phyloP scores from a whole-genome alignment of 2,329 filamentous ascomycete genomes.

The Polytolypa hystricis region DNA sequence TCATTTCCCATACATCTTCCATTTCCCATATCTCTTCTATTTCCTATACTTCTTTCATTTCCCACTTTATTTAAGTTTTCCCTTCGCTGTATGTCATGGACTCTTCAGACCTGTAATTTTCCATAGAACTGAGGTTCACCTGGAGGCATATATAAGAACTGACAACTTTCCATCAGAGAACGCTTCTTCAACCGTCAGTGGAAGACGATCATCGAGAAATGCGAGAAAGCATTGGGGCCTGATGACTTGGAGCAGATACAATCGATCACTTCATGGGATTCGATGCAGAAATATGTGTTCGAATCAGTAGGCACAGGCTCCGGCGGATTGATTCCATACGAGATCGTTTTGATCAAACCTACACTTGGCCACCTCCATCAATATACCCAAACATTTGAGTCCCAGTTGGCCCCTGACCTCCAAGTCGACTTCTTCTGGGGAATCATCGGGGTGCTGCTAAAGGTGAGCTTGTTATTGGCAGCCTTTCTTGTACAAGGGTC shows the following conservation, averaged over 20 bases:
- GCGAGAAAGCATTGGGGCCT: neutral
- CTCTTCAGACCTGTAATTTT: neutral
- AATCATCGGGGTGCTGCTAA: neutral
- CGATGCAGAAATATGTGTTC: neutral
- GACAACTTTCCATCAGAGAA: neutral
- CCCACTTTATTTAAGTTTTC: constrained; percentile 4
- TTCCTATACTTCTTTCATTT: constrained; percentile 6
- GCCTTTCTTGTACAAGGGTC: neutral
- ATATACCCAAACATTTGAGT: neutral
- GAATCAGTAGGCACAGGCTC: neutral
- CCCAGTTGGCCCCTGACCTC: neutral
- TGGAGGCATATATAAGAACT: neutral
- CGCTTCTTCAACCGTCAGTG: neutral
- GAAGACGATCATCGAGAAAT: neutral
- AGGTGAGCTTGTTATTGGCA: neutral
- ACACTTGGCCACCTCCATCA: neutral
- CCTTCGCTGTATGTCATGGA: constrained; percentile 1
- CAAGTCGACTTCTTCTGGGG: constrained; percentile 1
- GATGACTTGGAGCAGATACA: constrained; percentile 1
- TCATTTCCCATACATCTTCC: too few relatives aligned
- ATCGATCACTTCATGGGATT: neutral
- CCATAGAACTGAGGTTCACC: neutral
- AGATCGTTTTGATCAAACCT: neutral
- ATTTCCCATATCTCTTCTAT: constrained; percentile 8
- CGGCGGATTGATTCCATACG: neutral